Evolutionary conservation across 163 green algal species (phyloP).

Genomic region (Chloromonas sp.): DNA sequence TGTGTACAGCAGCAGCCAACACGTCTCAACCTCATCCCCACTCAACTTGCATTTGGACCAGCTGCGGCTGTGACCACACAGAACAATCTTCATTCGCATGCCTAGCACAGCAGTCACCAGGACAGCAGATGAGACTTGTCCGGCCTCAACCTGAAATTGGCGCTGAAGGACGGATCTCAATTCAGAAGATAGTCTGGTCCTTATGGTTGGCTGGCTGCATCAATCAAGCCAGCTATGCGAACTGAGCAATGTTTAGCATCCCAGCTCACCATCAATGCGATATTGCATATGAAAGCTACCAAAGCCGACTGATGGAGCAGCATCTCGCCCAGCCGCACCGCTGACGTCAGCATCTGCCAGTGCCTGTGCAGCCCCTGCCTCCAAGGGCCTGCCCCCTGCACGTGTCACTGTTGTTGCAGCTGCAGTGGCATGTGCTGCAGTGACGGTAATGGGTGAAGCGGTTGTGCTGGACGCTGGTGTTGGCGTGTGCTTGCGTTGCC

Average conservation of each 20-base stretch:
- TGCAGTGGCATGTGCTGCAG: constrained; percentile 2
- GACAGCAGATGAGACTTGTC: neutral
- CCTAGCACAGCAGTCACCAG: no score
- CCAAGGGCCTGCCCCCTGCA: neutral
- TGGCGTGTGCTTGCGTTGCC: neutral
- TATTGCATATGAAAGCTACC: constrained; percentile 96
- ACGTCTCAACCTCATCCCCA: no score
- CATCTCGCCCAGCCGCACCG: neutral
- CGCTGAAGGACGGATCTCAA: constrained; percentile 67
- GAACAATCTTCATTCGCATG: no score
- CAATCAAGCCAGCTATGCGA: no score
- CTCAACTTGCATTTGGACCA: no score
- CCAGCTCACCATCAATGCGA: constrained; percentile 66
- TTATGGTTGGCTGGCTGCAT: no score
- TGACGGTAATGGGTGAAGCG: neutral
- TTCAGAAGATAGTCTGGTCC: no score
- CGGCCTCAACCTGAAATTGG: constrained; percentile 88
- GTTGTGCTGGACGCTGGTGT: neutral
- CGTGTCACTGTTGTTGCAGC: neutral
- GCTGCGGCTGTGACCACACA: no score
- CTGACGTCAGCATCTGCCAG: neutral
- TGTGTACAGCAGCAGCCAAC: neutral
- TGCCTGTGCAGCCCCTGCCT: neutral
- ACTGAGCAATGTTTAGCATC: no score
- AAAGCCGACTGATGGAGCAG: constrained; percentile 47